Evolutionary conservation across 2,329 filamentous ascomycete species (phyloP).

Genomic region (Monosporascus sp.): DNA sequence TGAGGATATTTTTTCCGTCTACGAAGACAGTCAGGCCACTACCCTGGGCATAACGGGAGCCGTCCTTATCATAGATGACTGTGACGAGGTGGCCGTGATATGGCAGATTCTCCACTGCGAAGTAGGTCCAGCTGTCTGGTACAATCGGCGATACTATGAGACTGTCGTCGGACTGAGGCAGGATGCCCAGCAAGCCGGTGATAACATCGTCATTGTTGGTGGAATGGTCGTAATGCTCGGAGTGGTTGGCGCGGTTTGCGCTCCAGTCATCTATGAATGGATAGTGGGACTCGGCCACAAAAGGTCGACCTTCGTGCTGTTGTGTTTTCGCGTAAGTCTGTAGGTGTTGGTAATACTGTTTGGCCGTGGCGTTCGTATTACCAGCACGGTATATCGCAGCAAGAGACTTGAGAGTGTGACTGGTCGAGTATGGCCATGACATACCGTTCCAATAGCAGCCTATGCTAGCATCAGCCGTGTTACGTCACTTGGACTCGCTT

Average conservation of each 20-base stretch:
- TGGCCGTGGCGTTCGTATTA: slow-evolving; percentile 28
- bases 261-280: slow-evolving; percentile 32
- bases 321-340: slow-evolving; percentile 35
- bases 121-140: slow-evolving; percentile 32
- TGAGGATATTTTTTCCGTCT: slow-evolving; percentile 28
- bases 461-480: slow-evolving; percentile 14
- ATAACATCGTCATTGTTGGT: slow-evolving; percentile 41
- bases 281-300: slow-evolving; percentile 40
- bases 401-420: slow-evolving; percentile 35
- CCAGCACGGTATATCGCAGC: slow-evolving; percentile 30
- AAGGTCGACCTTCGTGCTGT: slow-evolving; percentile 36
- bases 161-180: slow-evolving; percentile 32
- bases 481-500: neutral
- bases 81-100: slow-evolving; percentile 39
- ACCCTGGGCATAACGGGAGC: slow-evolving; percentile 30
- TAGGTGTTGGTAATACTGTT: slow-evolving; percentile 33
- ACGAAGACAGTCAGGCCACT: slow-evolving; percentile 33
- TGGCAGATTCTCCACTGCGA: slow-evolving; percentile 36
- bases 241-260: slow-evolving; percentile 32
- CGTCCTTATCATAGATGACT: slow-evolving; percentile 35
- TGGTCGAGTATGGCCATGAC: slow-evolving; percentile 41
- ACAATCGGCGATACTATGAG: slow-evolving; percentile 35
- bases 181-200: slow-evolving; percentile 36
- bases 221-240: slow-evolving; percentile 40
- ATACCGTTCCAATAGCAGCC: slow-evolving; percentile 40